Base-by-base conservation (phyloP, 2,329 filamentous ascomycete species). In the Didymella pomorum region DNA sequence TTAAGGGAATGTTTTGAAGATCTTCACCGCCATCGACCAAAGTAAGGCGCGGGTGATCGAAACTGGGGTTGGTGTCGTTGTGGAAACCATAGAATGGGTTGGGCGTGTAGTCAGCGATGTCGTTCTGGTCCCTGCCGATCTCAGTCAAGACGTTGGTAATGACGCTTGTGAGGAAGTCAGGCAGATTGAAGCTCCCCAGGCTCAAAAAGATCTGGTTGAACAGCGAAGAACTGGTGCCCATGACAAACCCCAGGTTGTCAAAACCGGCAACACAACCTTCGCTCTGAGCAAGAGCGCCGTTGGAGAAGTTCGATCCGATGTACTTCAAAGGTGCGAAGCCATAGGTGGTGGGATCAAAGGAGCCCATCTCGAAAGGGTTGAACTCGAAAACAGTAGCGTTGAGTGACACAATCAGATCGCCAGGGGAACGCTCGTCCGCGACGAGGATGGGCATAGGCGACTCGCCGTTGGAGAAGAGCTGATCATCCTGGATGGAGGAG, bases 201-300 rank as follows among this genome's bases (percentile, higher is more conserved):
- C 86, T 78, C 3, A 93, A 81, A 18, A 96, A 78, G 68, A 91
- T 85, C 68, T 87, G 82, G 79, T 96, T 97, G 83, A 97, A 97
- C 2, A 97, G 82, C 0, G 90, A 89, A 1, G 89, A 92, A 21
- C 89, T 92, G 0, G 93, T 96, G 49, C 93, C 93, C 86, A 96
- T 92, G 25, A 96, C 81, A 71, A 86, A 97, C 7, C 91, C 91
- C 23, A 85, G 85, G 67, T 93, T 93, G 77, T 97, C 93, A 63
- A 93, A 93, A 1, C 93, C 93, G 8, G 84, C 81, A 16, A 96
- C 83, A 71, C 93, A 97, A 26, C 78, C 73, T 42, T 84, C 83
- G 54, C 82, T 74, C 11, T 79, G 72, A 0, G 84, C 78, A 20
- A 95, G 75, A 8, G 73, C 70, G 20, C 91, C 91, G 6, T 79